These are phyloP conservation scores for Colletotrichum spinosum DNA, from an alignment of 2,329 filamentous ascomycete genomes.

Conservation along the genomic window DNA sequence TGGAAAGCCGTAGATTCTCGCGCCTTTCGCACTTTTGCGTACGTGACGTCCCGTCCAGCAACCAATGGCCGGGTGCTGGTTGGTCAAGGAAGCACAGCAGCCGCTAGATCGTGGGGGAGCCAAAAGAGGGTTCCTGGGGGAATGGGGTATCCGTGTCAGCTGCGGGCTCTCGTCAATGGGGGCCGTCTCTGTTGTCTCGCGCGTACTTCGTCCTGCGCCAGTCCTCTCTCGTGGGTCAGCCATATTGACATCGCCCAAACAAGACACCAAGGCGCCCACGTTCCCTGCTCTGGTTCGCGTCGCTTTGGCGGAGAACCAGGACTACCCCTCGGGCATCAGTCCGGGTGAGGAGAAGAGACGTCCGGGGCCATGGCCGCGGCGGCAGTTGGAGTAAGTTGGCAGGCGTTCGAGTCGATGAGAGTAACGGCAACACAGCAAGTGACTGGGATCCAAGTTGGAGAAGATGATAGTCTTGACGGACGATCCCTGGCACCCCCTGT, in stretches of 20 bases:
- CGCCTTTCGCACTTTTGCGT: too few relatives aligned
- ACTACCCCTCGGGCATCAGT: conserved; percentile 7
- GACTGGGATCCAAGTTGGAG: not conserved
- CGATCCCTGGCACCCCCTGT: conserved; percentile 10
- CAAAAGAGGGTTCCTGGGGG: conserved; percentile 28
- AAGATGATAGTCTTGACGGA: conserved; percentile 15
- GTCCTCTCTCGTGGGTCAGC: too few relatives aligned
- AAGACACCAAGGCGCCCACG: too few relatives aligned
- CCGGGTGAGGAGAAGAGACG: conserved; percentile 3
- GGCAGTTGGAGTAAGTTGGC: not conserved
- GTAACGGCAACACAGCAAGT: not conserved
- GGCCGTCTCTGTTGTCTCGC: not conserved
- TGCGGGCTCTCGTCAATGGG: too few relatives aligned
- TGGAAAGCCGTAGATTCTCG: conserved; percentile 24
- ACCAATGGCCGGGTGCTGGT: conserved; percentile 19
- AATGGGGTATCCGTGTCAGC: conserved; percentile 25
- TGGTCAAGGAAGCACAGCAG: conserved; percentile 12
- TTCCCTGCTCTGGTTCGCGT: too few relatives aligned
- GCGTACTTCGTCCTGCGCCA: too few relatives aligned
- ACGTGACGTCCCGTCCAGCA: not conserved
- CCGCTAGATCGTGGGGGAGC: conserved; percentile 30
- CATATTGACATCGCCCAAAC: too few relatives aligned
- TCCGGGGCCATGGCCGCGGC: conserved; percentile 24
- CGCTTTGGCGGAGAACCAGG: not conserved
- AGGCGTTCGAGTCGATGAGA: not conserved